phyloP scores from a whole-genome alignment of 108 stramenopile genomes.

The Stephanodiscus minutulus region DNA sequence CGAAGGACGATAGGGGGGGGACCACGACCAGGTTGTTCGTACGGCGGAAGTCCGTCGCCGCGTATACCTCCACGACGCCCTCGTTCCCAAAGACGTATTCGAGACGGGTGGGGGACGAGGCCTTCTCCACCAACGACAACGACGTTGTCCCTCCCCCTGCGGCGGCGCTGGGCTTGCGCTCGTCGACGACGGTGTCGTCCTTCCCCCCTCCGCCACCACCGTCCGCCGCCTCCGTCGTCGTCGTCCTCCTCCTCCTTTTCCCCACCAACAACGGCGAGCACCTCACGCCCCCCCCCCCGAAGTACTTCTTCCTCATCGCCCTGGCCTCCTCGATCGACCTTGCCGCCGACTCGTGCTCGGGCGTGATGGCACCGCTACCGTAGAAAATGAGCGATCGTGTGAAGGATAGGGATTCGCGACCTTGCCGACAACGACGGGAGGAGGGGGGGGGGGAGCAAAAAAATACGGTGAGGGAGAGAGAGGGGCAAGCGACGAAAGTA shows the following conservation, averaged over 20 bases:
- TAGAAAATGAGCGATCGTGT: constrained; percentile 89
- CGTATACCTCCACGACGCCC: constrained; percentile 74
- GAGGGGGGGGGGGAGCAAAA: neutral
- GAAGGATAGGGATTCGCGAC: constrained; percentile 80
- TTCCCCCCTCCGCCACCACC: neutral
- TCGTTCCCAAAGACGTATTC: constrained; percentile 65
- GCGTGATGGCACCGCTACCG: constrained; percentile 78
- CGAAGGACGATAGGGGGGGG: constrained; percentile 70
- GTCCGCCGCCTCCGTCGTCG: neutral
- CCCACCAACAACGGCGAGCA: neutral
- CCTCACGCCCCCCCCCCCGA: neutral
- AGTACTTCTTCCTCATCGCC: constrained; percentile 74
- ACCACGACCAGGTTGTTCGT: constrained; percentile 59
- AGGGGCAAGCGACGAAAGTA: neutral
- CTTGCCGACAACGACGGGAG: too few relatives aligned
- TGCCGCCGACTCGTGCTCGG: constrained; percentile 79
- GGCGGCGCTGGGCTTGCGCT: neutral
- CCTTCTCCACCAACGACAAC: neutral
- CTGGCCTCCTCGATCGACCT: constrained; percentile 69
- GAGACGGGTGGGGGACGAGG: constrained; percentile 7
- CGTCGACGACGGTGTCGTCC: neutral
- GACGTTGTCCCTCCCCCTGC: neutral
- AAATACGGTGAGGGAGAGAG: neutral
- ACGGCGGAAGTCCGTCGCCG: constrained; percentile 43
- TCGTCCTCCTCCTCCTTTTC: neutral